Evolutionary conservation across 2,329 filamentous ascomycete species (phyloP).

Genomic region (Penicillium freii): DNA sequence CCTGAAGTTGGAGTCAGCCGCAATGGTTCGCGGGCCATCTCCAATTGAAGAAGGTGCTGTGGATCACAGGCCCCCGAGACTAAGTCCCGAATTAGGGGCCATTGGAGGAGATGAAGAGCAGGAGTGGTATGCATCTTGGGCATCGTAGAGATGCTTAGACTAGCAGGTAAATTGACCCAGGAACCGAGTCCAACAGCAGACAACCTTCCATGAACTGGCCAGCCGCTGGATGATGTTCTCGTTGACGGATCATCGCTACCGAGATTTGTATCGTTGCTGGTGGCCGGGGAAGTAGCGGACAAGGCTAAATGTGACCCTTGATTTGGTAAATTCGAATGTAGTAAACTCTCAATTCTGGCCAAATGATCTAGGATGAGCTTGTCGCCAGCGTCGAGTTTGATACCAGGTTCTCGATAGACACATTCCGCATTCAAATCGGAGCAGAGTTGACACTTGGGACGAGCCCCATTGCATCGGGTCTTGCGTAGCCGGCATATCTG

Average conservation of each 20-base stretch:
- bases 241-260: slow-evolving; percentile 57
- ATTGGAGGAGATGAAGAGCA: slow-evolving; percentile 65
- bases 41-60: slow-evolving; percentile 75
- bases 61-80: slow-evolving; percentile 76
- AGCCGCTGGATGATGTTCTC: slow-evolving; percentile 17
- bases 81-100: slow-evolving; percentile 73
- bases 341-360: slow-evolving; percentile 71
- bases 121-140: slow-evolving; percentile 81
- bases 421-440: slow-evolving; percentile 79
- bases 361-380: slow-evolving; percentile 80
- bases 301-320: slow-evolving; percentile 33
- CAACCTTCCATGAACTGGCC: slow-evolving; percentile 36
- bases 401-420: slow-evolving; percentile 78
- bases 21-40: slow-evolving; percentile 76
- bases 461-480: slow-evolving; percentile 73
- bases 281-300: slow-evolving; percentile 62
- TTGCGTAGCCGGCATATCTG: slow-evolving; percentile 79
- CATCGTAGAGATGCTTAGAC: slow-evolving; percentile 76
- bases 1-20: slow-evolving; percentile 58
- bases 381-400: slow-evolving; percentile 83
- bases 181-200: slow-evolving; percentile 68
- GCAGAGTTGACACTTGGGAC: slow-evolving; percentile 82
- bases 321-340: slow-evolving; percentile 65
- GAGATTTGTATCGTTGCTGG: slow-evolving; percentile 62
- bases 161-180: slow-evolving; percentile 57